Base-by-base conservation (phyloP, 176 grass and related monocot species). In the Melocanna baccifera region DNA sequence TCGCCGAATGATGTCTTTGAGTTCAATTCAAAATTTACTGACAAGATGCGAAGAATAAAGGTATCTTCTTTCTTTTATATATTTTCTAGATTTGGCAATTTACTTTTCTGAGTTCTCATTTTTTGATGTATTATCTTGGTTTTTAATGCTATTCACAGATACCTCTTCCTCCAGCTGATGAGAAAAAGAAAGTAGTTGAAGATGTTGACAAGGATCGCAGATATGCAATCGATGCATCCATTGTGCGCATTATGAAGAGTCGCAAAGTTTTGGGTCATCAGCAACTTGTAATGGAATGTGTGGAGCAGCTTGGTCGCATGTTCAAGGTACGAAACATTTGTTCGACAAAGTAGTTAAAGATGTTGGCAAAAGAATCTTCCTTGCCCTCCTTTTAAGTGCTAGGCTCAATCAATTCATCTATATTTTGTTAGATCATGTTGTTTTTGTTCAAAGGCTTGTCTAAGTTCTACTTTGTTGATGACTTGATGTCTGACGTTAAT, bases 221-320 rank as follows among this genome's bases (percentile, higher is more conserved):
- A 45, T 97, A 90, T 75, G 91, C 89, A 12, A 93, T 97, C 19
- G 94, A 97, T 53, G 94, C 94, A 50, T 83, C 94, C 7, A 81
- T 97, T 61, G 94, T 97, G 40, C 91, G 94, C 10, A 91, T 97
- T 76, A 97, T 93, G 94, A 97, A 97, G 87, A 97, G 94, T 40
- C 86, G 94, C 18, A 97, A 97, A 82, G 79, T 93, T 28, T 71
- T 93, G 71, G 70, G 59, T 48, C 91, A 93, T 89, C 91, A 93
- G 42, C 89, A 96, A 25, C 88, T 96, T 30, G 86, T 93, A 23
- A 80, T 87, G 55, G 91, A 93, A 73, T 96, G 91, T 34, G 94
- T 96, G 46, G 87, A 96, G 36, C 94, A 96, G 62, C 94, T 96
- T 56, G 77, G 81, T 77, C 87, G 86, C 77, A 96, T 93, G 92